Evolutionary conservation across 1,284 basidiomycete genomes (phyloP).

Genomic region (Pterula multifida): DNA sequence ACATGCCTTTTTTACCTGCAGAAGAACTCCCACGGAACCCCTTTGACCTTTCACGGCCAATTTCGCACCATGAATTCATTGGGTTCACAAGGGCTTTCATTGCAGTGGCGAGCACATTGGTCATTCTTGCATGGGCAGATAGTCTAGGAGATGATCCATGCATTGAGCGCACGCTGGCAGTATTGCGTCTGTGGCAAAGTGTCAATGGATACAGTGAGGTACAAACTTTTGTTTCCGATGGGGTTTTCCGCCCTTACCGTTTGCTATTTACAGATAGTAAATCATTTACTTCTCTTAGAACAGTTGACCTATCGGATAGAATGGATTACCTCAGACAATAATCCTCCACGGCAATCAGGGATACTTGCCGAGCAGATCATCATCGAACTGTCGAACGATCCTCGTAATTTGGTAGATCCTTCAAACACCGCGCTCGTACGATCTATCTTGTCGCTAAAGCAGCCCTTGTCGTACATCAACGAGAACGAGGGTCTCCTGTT

Average conservation of each 20-base stretch:
- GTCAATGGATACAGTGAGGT: slow-evolving; percentile 55
- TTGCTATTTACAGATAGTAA: slow-evolving; percentile 48
- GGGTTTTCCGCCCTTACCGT: slow-evolving; percentile 4
- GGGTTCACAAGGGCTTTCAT: slow-evolving; percentile 51
- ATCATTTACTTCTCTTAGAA: slow-evolving; percentile 48
- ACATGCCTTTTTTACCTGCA: slow-evolving; percentile 23
- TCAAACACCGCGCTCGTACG: slow-evolving; percentile 26
- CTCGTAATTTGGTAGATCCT: slow-evolving; percentile 43
- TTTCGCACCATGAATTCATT: slow-evolving; percentile 48
- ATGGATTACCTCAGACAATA: slow-evolving; percentile 45
- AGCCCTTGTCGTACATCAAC: slow-evolving; percentile 45
- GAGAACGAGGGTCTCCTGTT: slow-evolving; percentile 46
- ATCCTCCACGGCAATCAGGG: slow-evolving; percentile 46
- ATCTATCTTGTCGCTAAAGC: slow-evolving; percentile 34
- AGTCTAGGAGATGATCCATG: slow-evolving; percentile 54
- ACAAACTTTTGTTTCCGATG: slow-evolving; percentile 6
- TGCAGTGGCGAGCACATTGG: slow-evolving; percentile 55
- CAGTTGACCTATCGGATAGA: slow-evolving; percentile 53
- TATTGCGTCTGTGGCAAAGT: slow-evolving; percentile 60
- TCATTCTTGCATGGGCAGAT: slow-evolving; percentile 70
- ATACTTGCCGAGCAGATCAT: slow-evolving; percentile 59
- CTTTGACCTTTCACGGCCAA: slow-evolving; percentile 12
- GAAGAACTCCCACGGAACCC: slow-evolving; percentile 25
- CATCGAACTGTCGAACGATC: slow-evolving; percentile 44
- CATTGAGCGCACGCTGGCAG: slow-evolving; percentile 46